Base-by-base conservation (phyloP, 2,329 filamentous ascomycete species). In the Fragosphaeria purpurea region DNA sequence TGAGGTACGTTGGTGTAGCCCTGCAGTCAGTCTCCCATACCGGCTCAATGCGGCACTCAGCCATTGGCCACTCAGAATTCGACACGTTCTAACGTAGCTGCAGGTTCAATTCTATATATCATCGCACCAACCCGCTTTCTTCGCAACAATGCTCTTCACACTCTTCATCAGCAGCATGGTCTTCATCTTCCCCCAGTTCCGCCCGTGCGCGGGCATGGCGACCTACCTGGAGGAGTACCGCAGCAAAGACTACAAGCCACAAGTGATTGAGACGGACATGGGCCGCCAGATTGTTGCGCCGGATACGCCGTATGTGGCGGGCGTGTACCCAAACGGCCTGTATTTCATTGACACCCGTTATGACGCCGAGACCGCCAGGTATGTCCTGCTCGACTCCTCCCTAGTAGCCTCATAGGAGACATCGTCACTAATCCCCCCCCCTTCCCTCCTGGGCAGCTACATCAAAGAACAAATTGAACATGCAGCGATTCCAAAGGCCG, bases 381-480 rank as follows among this genome's bases (percentile, higher is more conserved):
- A 49, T 10, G 22, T 22, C 22, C 22, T 22, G 22, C 22, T 22
- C 22, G 22, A 22, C 22, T 22, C 22, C 22, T 22, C 22, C 22
- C 22, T 22, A 22, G 22, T 22, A 22, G 22, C 22, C 22, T 22
- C 22, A 22, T 22, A 22, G 22, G 22, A 22, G 22, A 22, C 22
- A 22, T 22, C 22, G 22, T 22, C 22, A 22, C 22, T 22, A 22
- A 22, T 22, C 22, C 22, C 22, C 22, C 22, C 22, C 22, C 22
- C 22, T 22, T 22, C 22, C 22, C 22, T 22, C 22, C 22, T 22
- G 22, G 22, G 22, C 22, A 22, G 22, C 22, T 22, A 22, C 22
- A 49, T 49, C 34, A 49, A 49, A 34, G 41, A 44, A 22, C 44
- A 51, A 40, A 43, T 51, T 41, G 40, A 55, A 50, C 39, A 38